These are phyloP conservation scores for Zygosaccharomyces sapae DNA, from an alignment of 1,139 yeast species.

Conservation along the genomic window DNA sequence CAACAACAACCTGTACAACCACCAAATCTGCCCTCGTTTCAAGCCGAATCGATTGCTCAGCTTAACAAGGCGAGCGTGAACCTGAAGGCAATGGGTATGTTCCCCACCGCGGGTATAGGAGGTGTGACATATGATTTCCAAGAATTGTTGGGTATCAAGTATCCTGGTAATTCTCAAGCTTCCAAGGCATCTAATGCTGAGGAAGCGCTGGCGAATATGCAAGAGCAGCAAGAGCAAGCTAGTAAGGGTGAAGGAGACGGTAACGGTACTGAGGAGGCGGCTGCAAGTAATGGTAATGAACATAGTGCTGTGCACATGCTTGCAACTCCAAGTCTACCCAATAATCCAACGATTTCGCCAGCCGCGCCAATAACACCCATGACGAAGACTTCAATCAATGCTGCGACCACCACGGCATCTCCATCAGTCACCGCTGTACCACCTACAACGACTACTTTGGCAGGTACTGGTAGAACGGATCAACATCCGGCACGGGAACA, in stretches of 20 bases:
- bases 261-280: constrained; percentile 1
- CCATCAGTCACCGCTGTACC: constrained; percentile 14
- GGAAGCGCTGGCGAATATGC: constrained; percentile 32
- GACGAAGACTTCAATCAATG: constrained; percentile 17
- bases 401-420: constrained; percentile 15
- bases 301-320: constrained; percentile 14
- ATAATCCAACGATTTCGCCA: constrained; percentile 30
- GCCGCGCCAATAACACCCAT: constrained; percentile 31
- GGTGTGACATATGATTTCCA: constrained; percentile 37
- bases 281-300: constrained; percentile 3
- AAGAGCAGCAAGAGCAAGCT: constrained; percentile 27
- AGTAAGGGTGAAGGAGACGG: constrained; percentile 10
- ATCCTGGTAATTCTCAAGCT: constrained; percentile 20
- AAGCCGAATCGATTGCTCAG: constrained; percentile 26
- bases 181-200: constrained; percentile 29
- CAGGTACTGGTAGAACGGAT: constrained; percentile 14
- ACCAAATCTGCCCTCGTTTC: constrained; percentile 17
- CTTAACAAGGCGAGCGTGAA: constrained; percentile 26
- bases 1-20: constrained; percentile 9
- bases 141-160: constrained; percentile 32
- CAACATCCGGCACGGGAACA: constrained; percentile 18
- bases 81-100: constrained; percentile 26
- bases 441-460: constrained; percentile 8
- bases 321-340: constrained; percentile 19
- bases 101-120: constrained; percentile 37